Conservation (phyloP, 1,139 yeast genomes). For the Candida sp. region DNA sequence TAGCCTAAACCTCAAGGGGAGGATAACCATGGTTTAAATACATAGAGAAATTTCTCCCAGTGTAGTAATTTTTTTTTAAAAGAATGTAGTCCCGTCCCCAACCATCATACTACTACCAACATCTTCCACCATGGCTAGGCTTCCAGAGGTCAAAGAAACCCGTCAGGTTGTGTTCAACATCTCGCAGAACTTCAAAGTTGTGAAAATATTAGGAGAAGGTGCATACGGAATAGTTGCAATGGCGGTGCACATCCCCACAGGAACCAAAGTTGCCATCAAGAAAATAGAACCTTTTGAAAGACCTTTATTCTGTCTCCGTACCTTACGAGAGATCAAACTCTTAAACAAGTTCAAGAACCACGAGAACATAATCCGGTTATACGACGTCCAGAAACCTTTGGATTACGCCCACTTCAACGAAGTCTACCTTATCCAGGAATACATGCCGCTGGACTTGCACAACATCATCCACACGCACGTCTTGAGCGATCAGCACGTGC, state of each 20-base stretch:
- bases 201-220: conserved; percentile 92
- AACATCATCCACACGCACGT: conserved; percentile 87
- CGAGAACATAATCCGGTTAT: conserved; percentile 89
- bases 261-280: conserved; percentile 92
- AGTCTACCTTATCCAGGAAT: conserved; percentile 91
- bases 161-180: conserved; percentile 81
- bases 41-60: background rate
- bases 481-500: conserved; percentile 90
- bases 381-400: conserved; percentile 90
- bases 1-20: background rate
- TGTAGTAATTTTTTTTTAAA: background rate
- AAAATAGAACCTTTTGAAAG: conserved; percentile 94
- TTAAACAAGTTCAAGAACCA: conserved; percentile 81
- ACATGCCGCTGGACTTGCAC: conserved; percentile 96
- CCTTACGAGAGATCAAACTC: conserved; percentile 87
- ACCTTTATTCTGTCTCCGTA: conserved; percentile 89
- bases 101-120: background rate
- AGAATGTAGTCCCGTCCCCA: too few species aligned
- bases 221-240: conserved; percentile 98
- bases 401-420: conserved; percentile 79
- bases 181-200: conserved; percentile 83
- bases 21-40: background rate
- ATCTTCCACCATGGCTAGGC: background rate
- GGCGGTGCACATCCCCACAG: conserved; percentile 87
- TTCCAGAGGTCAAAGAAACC: conserved; percentile 2